These are phyloP conservation scores for Sutorius eximius DNA, from an alignment of 1,284 basidiomycete genomes.

Conservation along the genomic window DNA sequence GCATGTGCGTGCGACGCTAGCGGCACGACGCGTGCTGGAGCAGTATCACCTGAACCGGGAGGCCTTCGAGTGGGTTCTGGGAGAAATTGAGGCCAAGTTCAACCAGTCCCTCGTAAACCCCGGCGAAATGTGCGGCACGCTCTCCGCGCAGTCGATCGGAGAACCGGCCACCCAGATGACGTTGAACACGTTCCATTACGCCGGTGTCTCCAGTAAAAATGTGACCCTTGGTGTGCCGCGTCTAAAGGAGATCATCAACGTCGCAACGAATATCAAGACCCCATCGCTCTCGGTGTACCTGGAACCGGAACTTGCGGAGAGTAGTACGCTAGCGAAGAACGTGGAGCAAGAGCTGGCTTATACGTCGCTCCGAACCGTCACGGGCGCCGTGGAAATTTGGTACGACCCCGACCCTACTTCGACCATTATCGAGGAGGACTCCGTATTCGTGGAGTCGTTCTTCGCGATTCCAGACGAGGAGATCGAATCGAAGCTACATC, in stretches of 20 bases:
- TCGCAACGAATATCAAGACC: conserved; percentile 98
- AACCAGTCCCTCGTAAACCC: conserved; percentile 90
- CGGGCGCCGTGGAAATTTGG: conserved; percentile 96
- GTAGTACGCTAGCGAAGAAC: conserved; percentile 69
- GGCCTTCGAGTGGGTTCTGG: conserved; percentile 97
- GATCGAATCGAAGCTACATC: conserved; percentile 86
- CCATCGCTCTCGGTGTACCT: conserved; percentile 94
- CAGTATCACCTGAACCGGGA: conserved; percentile 84
- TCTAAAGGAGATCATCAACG: conserved; percentile 98
- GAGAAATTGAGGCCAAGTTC: conserved; percentile 95
- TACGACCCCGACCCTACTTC: conserved; percentile 93
- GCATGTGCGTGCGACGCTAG: conserved; percentile 87
- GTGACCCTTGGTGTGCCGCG: conserved; percentile 98
- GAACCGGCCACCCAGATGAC: conserved; percentile 99
- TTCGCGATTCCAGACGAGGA: conserved; percentile 99
- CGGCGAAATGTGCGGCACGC: conserved; percentile 98
- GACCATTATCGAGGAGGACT: conserved; percentile 96
- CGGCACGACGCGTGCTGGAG: conserved; percentile 82
- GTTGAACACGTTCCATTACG: conserved; percentile 97
- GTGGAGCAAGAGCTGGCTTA: conserved; percentile 93
- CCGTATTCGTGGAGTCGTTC: conserved; percentile 97
- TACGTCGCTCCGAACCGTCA: conserved; percentile 94
- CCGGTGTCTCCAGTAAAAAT: conserved; percentile 97
- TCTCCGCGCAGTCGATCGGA: conserved; percentile 98
- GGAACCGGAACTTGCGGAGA: conserved; percentile 66